Conservation (phyloP, 106 monocot genomes). For the Dendrobium nobile region DNA sequence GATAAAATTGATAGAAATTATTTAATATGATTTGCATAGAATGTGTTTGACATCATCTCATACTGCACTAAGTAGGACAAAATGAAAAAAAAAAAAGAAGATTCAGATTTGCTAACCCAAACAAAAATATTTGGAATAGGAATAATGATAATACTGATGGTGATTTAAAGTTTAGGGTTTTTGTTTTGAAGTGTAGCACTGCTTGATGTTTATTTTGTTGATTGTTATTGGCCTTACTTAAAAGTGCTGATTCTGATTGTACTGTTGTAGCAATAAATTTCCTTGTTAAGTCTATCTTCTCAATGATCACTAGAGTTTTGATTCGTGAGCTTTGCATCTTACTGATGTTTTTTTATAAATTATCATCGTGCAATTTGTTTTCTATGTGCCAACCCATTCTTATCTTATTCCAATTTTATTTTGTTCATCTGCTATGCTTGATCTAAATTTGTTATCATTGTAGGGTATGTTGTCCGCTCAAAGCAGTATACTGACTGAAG, state of each 20-base stretch:
- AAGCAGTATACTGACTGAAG: neutral
- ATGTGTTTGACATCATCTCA: too few relatives aligned
- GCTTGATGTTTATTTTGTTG: neutral
- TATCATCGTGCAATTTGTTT: neutral
- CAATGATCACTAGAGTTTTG: neutral
- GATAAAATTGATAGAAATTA: too few relatives aligned
- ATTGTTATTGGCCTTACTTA: neutral
- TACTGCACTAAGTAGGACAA: too few relatives aligned
- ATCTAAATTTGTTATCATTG: neutral
- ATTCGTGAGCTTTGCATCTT: neutral
- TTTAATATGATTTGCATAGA: too few relatives aligned
- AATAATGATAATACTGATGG: too few relatives aligned
- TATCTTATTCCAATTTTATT: neutral
- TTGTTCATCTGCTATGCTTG: neutral
- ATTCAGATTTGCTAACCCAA: too few relatives aligned
- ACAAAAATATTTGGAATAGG: too few relatives aligned
- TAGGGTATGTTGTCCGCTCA: conserved; percentile 1
- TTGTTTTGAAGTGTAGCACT: neutral
- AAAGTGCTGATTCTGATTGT: neutral
- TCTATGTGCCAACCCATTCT: neutral
- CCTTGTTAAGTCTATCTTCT: neutral
- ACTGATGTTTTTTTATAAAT: neutral
- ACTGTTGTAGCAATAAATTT: neutral
- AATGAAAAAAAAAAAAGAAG: too few relatives aligned
- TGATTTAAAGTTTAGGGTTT: neutral